Evolutionary conservation across 768 basidiomycete genomes (phyloP).

Genomic region (Russula foetens): DNA sequence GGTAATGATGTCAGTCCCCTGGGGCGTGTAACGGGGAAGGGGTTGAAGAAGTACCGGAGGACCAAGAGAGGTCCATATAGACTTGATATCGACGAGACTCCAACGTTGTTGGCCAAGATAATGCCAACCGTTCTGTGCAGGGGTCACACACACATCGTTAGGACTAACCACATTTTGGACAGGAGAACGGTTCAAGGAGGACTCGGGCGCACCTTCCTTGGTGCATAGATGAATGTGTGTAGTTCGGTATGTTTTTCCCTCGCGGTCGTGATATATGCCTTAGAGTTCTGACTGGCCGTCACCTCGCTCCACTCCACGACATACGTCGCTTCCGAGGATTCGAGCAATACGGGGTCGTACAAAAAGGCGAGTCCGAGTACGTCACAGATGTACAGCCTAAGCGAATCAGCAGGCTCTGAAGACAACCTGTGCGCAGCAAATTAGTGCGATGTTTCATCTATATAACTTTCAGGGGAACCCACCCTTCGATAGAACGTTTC

Average conservation of each 20-base stretch:
- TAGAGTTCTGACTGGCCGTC: slow-evolving; percentile 28
- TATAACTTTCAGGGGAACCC: not conserved
- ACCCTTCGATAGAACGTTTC: slow-evolving; percentile 26
- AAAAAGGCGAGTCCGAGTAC: slow-evolving; percentile 38
- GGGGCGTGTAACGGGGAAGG: not conserved
- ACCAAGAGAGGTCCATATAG: slow-evolving; percentile 8
- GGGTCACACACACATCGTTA: not conserved
- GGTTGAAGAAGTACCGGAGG: slow-evolving; percentile 20
- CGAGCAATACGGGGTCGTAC: slow-evolving; percentile 48
- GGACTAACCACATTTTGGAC: not conserved
- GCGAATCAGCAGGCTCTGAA: slow-evolving; percentile 21
- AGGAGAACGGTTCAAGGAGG: not conserved
- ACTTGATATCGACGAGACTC: slow-evolving; percentile 2
- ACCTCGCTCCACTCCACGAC: slow-evolving; percentile 46
- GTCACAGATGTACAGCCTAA: slow-evolving; percentile 37
- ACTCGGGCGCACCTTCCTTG: slow-evolving; percentile 35
- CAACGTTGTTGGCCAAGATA: slow-evolving; percentile 18
- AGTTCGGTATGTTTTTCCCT: slow-evolving; percentile 26
- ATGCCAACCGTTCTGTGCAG: slow-evolving; percentile 11
- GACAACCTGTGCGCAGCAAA: not conserved
- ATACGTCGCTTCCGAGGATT: slow-evolving; percentile 34
- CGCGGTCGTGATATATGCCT: slow-evolving; percentile 28
- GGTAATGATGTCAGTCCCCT: not conserved
- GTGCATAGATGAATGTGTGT: slow-evolving; percentile 45
- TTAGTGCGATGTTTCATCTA: not conserved